Evolutionary conservation across 345 rosid genomes (phyloP).

Genomic region (Turritis glabra): DNA sequence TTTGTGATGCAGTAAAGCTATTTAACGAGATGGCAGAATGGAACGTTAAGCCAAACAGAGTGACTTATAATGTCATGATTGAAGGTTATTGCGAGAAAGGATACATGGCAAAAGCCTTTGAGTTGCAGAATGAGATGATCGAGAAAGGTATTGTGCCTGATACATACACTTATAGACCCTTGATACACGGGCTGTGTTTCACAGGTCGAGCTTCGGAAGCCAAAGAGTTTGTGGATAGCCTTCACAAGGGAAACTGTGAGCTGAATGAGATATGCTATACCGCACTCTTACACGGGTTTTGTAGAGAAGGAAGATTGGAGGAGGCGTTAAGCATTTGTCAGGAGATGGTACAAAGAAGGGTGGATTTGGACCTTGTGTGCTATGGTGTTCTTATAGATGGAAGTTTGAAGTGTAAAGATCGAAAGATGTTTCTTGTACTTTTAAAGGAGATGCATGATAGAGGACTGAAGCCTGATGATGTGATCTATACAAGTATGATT

Average conservation of each 20-base stretch:
- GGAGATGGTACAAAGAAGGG: constrained; percentile 76
- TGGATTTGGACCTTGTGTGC: constrained; percentile 81
- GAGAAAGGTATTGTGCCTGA: constrained; percentile 75
- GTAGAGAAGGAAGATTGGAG: constrained; percentile 73
- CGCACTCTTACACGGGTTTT: constrained; percentile 73
- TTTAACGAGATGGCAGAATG: constrained; percentile 65
- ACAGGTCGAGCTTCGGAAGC: constrained; percentile 69
- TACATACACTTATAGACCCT: constrained; percentile 75
- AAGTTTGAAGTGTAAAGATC: constrained; percentile 57
- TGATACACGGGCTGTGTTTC: constrained; percentile 76
- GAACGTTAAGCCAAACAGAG: constrained; percentile 64
- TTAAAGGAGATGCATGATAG: constrained; percentile 67
- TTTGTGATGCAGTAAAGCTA: constrained; percentile 56
- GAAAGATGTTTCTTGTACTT: constrained; percentile 46
- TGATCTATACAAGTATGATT: constrained; percentile 82
- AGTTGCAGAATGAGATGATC: constrained; percentile 65
- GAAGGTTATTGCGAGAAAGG: constrained; percentile 71
- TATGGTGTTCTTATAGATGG: constrained; percentile 83
- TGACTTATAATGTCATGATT: constrained; percentile 84
- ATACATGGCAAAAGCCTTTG: constrained; percentile 58
- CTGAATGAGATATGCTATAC: constrained; percentile 88
- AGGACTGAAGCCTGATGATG: constrained; percentile 72
- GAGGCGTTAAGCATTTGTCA: constrained; percentile 64
- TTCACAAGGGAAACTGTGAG: constrained; percentile 52
- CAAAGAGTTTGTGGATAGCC: constrained; percentile 64